Base-by-base conservation (phyloP, 2,329 filamentous ascomycete species). In the Phyllosticta paracitricarpa region DNA sequence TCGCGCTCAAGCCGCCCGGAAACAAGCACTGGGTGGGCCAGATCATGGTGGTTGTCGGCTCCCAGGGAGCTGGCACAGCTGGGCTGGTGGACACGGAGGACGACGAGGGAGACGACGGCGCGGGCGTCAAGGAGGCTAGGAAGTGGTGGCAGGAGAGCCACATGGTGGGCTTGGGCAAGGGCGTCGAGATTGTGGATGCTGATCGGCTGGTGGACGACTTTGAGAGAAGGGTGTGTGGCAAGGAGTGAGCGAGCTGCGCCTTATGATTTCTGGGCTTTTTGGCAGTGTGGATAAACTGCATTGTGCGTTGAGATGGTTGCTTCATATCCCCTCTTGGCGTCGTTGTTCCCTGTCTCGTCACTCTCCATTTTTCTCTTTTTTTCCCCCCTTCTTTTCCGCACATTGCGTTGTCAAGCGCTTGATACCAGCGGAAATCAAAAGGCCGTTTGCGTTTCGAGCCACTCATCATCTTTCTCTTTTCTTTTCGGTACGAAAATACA, bases 141-240 rank as follows among this genome's bases (percentile, higher is more conserved):
- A 79, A 81, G 63, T 90, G 63, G 91, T 95, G 33, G 92, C 92
- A 56, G 60, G 55, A 51, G 33, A 56, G 55, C 25, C 48, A n/a
- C 54, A 84, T 90, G 63, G 91, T 95, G 25, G 92, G 93, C 2
- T 80, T 92, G 62, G 93, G 93, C 17, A 88, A 94, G 70, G 89
- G 91, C 3, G 86, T 97, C 28, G 86, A 96, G 51, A 86, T 97
- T 19, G 91, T 97, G 2, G 93, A 97, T 72, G 88, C 87, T 33
- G 80, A 87, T 65, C 82, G 89, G 57, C 83, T 96, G 19, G 86
- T 88, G 58, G 92, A 97, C 68, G 93, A 97, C 74, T 97, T 91
- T 88, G 81, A 82, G 64, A 85, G 89, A 70, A 82, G 93, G 63
- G 85, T 95, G 62, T 85, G 86, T 70, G 89, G 89, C 4, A 67